Conservation (phyloP, 2,329 filamentous ascomycete species). For the Pestalotiopsis sp. region DNA sequence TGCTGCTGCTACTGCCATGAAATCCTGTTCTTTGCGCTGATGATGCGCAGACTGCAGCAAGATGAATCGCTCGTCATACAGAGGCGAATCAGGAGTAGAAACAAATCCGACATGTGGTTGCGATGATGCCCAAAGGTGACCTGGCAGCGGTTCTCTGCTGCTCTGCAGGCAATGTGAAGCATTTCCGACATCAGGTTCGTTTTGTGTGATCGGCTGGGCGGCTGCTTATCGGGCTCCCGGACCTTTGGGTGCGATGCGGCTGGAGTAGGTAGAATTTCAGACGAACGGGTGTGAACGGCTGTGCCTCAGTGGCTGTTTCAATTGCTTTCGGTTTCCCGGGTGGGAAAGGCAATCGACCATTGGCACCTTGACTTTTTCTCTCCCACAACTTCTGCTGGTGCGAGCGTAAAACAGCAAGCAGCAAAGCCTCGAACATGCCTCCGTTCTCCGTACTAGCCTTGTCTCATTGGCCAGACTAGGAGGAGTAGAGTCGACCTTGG, state of each 20-base stretch:
- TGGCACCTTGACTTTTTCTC: not conserved
- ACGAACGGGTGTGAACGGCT: slow-evolving; percentile 5
- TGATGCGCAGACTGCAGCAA: too few species aligned
- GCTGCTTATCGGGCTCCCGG: slow-evolving; percentile 8
- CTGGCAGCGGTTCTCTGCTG: not conserved
- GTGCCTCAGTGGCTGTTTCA: slow-evolving; percentile 4
- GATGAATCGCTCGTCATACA: too few species aligned
- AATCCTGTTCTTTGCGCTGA: not conserved
- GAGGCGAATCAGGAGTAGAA: too few species aligned
- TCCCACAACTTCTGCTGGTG: not conserved
- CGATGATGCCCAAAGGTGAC: too few species aligned
- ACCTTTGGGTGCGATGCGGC: not conserved
- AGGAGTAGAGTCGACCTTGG: not conserved
- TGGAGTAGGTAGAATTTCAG: not conserved
- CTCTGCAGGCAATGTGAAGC: slow-evolving; percentile 6
- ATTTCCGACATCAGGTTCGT: slow-evolving; percentile 10
- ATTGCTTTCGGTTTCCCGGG: not conserved
- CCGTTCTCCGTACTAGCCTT: not conserved
- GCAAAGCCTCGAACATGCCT: not conserved
- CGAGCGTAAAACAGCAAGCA: not conserved
- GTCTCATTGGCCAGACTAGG: not conserved
- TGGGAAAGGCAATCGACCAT: not conserved
- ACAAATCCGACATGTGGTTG: too few species aligned
- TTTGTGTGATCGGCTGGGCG: slow-evolving; percentile 3
- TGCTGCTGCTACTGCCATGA: not conserved